A percentile compares a stretch with the other conserved stretches of the same genome.
These are phyloP conservation scores for Lepidium campestre DNA, from an alignment of 441 rosid genomes.

Conservation along the genomic window DNA sequence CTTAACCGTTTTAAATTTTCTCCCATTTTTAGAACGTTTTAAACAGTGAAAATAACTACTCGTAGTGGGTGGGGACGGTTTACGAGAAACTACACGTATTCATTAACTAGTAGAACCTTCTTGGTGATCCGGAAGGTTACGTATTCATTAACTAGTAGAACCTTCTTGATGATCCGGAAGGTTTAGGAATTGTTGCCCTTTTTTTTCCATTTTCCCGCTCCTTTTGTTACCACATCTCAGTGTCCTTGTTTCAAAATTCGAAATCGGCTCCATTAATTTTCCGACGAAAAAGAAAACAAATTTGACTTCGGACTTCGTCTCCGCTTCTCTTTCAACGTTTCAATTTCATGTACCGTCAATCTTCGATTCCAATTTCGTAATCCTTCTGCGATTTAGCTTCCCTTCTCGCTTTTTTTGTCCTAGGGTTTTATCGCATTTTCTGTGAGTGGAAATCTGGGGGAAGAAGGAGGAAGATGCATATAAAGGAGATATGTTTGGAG, in stretches of 20 bases:
- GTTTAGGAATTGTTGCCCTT: not conserved
- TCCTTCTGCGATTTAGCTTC: not conserved
- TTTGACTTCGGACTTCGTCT: not conserved
- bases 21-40: not conserved
- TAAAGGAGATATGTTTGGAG: conserved; percentile 87
- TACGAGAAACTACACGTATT: not conserved
- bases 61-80: conserved; percentile 7
- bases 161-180: not conserved
- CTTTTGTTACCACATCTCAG: not conserved
- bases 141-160: too few relatives aligned
- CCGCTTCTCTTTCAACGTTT: not conserved
- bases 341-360: not conserved
- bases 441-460: not conserved
- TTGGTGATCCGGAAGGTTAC: not conserved
- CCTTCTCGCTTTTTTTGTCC: not conserved
- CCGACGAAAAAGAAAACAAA: not conserved
- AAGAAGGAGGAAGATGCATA: conserved; percentile 42
- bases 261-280: not conserved
- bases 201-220: conserved; percentile 28
- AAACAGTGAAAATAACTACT: not conserved
- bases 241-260: conserved; percentile 1
- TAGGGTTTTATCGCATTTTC: not conserved
- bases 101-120: not conserved
- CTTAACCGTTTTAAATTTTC: not conserved
- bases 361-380: not conserved